phyloP scores from a whole-genome alignment of 768 basidiomycete genomes.

The Vishniacozyma victoriae region DNA sequence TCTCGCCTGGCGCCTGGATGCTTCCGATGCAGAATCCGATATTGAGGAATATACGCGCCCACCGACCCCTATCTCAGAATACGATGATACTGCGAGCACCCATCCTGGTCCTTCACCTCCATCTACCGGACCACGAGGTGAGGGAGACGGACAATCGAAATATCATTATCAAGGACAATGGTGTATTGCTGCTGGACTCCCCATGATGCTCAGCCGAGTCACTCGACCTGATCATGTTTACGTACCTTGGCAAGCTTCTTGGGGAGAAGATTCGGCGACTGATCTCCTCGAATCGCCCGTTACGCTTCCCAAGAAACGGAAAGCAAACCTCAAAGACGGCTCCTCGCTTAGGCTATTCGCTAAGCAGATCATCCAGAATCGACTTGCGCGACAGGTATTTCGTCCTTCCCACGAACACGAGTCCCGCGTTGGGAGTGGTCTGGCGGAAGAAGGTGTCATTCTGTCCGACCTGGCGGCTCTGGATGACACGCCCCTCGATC shows the following conservation, averaged over 20 bases:
- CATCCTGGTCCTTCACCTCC: neutral
- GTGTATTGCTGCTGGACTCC: conserved; percentile 15
- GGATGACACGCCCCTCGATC: neutral
- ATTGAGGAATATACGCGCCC: conserved; percentile 22
- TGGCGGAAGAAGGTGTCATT: neutral
- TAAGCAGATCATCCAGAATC: neutral
- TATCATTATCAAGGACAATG: conserved; percentile 3
- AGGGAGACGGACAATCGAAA: neutral
- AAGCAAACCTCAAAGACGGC: neutral
- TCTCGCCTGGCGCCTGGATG: conserved; percentile 21
- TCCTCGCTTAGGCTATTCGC: neutral
- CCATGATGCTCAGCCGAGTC: conserved; percentile 2
- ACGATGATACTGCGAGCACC: conserved; percentile 3
- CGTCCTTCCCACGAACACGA: neutral
- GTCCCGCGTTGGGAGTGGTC: neutral
- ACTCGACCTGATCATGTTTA: neutral
- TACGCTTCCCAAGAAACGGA: neutral
- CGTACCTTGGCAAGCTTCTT: conserved; percentile 11
- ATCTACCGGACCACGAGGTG: too few relatives aligned
- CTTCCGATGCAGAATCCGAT: conserved; percentile 16
- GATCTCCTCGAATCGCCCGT: too few relatives aligned
- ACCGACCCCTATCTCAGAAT: conserved; percentile 22
- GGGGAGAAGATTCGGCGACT: too few relatives aligned
- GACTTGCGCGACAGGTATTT: neutral
- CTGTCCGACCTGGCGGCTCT: neutral